Conservation (phyloP, 352 stramenopile species). For the Pythium apleroticum region DNA sequence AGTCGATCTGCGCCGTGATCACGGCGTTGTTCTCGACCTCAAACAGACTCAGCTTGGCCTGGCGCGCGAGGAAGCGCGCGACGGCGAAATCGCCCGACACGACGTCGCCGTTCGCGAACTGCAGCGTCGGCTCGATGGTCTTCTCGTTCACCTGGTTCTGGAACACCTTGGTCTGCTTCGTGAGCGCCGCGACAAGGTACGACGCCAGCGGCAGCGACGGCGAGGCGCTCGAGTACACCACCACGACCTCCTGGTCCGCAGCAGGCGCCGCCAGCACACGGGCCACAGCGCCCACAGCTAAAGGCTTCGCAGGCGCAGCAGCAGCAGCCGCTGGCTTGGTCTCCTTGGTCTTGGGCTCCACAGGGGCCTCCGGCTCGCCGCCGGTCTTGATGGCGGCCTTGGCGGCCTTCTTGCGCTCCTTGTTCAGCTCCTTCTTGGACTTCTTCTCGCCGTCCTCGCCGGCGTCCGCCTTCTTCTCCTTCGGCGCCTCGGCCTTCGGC, state of each 20-base stretch:
- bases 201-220: constrained; percentile 55
- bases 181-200: constrained; percentile 63
- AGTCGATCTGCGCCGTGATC: constrained; percentile 73
- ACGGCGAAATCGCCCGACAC: constrained; percentile 81
- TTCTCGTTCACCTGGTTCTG: constrained; percentile 47
- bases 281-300: constrained; percentile 24
- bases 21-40: constrained; percentile 55
- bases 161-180: constrained; percentile 52
- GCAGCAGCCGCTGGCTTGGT: constrained; percentile 5
- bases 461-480: constrained; percentile 6
- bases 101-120: constrained; percentile 47
- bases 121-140: constrained; percentile 67
- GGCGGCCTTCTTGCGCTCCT: constrained; percentile 85
- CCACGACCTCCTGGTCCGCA: constrained; percentile 48
- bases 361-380: constrained; percentile 21
- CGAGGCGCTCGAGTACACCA: constrained; percentile 60
- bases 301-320: background rate
- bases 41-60: constrained; percentile 50
- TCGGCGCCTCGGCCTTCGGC: constrained; percentile 16
- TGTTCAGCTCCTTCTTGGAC: constrained; percentile 89
- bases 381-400: constrained; percentile 72
- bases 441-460: constrained; percentile 60
- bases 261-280: constrained; percentile 46
- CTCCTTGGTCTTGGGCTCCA: constrained; percentile 1
- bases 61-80: constrained; percentile 60